Percentiles rank a stretch among this genome's conserved stretches.
phyloP scores from a whole-genome alignment of 2,329 filamentous ascomycete genomes.

The Fusarium austroafricanum region DNA sequence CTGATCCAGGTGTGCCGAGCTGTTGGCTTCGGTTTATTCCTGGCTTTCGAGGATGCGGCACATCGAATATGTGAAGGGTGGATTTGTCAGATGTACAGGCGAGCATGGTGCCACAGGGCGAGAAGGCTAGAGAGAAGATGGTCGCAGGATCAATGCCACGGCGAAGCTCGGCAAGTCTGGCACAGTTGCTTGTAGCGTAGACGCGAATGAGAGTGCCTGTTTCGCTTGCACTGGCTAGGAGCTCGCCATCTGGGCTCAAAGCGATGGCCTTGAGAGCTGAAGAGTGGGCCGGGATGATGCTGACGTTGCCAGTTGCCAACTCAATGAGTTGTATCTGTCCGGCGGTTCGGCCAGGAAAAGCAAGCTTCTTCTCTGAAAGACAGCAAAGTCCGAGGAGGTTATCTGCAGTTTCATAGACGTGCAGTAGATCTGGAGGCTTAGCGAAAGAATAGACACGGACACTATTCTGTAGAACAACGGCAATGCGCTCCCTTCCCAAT shows the following conservation, averaged over 20 bases:
- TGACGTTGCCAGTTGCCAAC: constrained; percentile 81
- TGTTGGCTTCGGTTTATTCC: constrained; percentile 50
- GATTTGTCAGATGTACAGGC: constrained; percentile 97
- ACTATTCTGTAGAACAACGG: constrained; percentile 84
- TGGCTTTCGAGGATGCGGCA: constrained; percentile 68
- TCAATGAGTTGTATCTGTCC: constrained; percentile 93
- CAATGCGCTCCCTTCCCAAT: constrained; percentile 79
- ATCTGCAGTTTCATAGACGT: constrained; percentile 85
- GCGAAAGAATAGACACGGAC: constrained; percentile 85
- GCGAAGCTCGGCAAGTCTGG: constrained; percentile 84
- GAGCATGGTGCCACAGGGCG: constrained; percentile 80
- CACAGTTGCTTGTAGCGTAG: constrained; percentile 83
- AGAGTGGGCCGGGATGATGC: constrained; percentile 92
- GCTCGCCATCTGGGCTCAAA: constrained; percentile 81
- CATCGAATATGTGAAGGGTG: constrained; percentile 92
- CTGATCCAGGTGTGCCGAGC: constrained; percentile 43
- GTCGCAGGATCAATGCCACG: constrained; percentile 89
- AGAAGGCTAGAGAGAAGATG: constrained; percentile 90
- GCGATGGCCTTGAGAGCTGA: constrained; percentile 81
- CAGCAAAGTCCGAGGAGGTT: constrained; percentile 86
- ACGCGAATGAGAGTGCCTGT: constrained; percentile 90
- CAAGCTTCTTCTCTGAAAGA: constrained; percentile 77
- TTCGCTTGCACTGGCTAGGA: constrained; percentile 91
- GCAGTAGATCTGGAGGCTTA: constrained; percentile 75
- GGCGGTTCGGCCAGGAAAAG: constrained; percentile 86